Evolutionary conservation across 345 rosid species (phyloP), one percentile per base, ranked within the genome.

Genomic region (Turnera subulata): DNA sequence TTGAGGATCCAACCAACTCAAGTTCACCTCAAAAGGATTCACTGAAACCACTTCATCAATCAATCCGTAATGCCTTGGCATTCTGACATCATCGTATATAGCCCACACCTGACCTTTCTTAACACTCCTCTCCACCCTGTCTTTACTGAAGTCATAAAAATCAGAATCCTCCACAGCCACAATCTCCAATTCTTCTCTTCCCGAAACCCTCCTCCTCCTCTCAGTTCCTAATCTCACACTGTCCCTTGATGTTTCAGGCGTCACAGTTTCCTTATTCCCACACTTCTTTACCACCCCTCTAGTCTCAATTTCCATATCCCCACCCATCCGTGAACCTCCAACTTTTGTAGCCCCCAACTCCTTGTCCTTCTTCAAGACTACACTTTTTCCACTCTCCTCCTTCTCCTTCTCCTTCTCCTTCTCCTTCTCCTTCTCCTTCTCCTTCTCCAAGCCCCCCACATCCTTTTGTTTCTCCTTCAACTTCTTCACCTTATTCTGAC

Each of bases 91-190:
- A 46, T 77, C 77, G 44, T 89, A 86, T 38, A 78, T 53, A 20
- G 93, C 93, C 96, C 95, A 89, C 37, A 92, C 76, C 68, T 89
- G 96, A 64, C 96, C 93, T 73, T 81, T 86, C 78, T 79, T 84
- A 53, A 85, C 83, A 48, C 73, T 79, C 67, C 73, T 83, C 57
- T 79, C 91, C 15, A 37, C 56, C 73, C 86, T 78, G 61, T 83
- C 95, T 48, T 68, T 83, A 46, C 68, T 79, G 38, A 91, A 91
- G 68, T 86, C 79, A 59, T 77, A 76, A 57, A 86, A 72, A 54
- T 81, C 80, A 0, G 77, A 80, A 72, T 80, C 85, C 50, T 68
- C 81, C 4, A 73, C 78, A 18, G 50, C 69, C 75, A 72, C 66
- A 46, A 38, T 60, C 66, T 51, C 69, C 65, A 62, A 32, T 53